A percentile compares a stretch with the other conserved stretches of the same genome.
Evolutionary conservation across 148 eudicot genomes (phyloP).

Genomic region (Rhododendron griersonianum): DNA sequence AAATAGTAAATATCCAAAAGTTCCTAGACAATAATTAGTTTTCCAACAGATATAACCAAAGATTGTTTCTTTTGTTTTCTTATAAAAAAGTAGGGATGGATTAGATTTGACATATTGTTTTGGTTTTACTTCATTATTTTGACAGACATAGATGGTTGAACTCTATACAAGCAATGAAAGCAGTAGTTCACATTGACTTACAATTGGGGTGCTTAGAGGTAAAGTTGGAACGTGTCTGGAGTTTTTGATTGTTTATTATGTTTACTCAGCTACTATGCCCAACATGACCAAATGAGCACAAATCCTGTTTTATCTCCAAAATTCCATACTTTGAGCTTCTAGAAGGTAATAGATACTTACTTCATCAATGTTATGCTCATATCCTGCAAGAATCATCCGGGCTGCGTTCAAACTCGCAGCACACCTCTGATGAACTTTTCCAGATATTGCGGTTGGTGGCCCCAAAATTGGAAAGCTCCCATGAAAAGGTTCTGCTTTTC

Average conservation of each 20-base stretch:
- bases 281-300: neutral
- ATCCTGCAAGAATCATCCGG: slow-evolving; percentile 93
- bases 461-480: slow-evolving; percentile 86
- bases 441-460: slow-evolving; percentile 91
- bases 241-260: neutral
- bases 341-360: slow-evolving; percentile 41
- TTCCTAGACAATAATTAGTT: neutral
- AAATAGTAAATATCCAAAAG: neutral
- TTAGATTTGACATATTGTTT: neutral
- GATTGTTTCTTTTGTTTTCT: neutral
- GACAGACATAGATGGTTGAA: neutral
- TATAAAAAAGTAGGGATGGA: neutral
- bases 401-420: slow-evolving; percentile 91
- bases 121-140: neutral
- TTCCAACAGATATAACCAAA: neutral
- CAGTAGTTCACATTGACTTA: neutral
- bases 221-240: neutral
- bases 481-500: slow-evolving; percentile 96
- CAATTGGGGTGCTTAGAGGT: neutral
- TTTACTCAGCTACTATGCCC: neutral
- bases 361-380: slow-evolving; percentile 88
- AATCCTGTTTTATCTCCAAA: neutral
- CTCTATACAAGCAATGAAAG: neutral
- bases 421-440: slow-evolving; percentile 97
- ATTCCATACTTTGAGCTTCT: neutral